phyloP scores from a whole-genome alignment of 305 asterid species.

The Fraxinus dipetala region DNA sequence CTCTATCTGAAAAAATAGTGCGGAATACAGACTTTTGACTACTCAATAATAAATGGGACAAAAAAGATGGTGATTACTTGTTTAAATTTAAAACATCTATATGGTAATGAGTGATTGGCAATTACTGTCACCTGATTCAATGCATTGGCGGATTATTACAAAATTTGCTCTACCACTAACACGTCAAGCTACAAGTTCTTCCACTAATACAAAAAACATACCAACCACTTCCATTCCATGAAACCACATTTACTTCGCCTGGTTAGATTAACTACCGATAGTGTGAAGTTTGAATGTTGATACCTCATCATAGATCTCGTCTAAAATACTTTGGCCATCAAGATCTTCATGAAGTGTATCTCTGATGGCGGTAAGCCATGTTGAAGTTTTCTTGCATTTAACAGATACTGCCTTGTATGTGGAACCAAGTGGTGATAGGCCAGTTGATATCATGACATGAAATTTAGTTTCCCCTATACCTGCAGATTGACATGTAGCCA shows the following conservation, averaged over 20 bases:
- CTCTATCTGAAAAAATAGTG: neutral
- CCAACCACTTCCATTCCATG: conserved; percentile 4
- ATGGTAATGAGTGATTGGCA: neutral
- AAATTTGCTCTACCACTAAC: neutral
- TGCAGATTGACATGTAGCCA: conserved; percentile 26
- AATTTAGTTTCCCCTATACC: conserved; percentile 66
- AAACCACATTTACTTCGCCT: neutral
- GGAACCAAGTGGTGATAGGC: conserved; percentile 63
- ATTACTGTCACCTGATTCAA: neutral
- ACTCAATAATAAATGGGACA: conserved; percentile 1
- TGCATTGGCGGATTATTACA: neutral
- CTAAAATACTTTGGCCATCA: conserved; percentile 65
- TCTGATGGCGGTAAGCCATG: conserved; percentile 70
- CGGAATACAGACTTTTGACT: conserved; percentile 12
- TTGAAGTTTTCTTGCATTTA: conserved; percentile 32
- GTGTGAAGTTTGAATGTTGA: conserved; percentile 1
- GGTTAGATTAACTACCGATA: conserved; percentile 3
- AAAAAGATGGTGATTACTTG: conserved; percentile 4
- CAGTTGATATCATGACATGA: conserved; percentile 60
- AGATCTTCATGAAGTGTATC: conserved; percentile 47
- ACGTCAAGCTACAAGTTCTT: neutral
- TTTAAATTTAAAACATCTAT: neutral
- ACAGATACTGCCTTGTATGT: conserved; percentile 61
- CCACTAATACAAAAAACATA: conserved; percentile 2
- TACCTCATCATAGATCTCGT: conserved; percentile 59